Evolutionary conservation across 2,329 filamentous ascomycete species (phyloP).

Genomic region (Madurella fahalii): DNA sequence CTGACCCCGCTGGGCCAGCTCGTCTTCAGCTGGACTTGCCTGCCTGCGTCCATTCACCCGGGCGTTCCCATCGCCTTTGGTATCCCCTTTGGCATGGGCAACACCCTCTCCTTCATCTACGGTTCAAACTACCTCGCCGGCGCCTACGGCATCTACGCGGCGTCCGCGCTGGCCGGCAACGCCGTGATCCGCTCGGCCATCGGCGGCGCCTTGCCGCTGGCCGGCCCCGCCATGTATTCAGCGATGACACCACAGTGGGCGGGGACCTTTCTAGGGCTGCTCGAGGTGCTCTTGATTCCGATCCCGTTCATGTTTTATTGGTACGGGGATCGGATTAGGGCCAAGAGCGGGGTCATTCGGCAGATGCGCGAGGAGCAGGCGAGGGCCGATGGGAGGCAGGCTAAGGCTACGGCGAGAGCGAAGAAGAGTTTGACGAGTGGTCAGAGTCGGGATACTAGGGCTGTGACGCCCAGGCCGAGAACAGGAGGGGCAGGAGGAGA

Average conservation of each 20-base stretch:
- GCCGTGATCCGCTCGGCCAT: constrained; percentile 64
- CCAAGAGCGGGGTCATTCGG: constrained; percentile 42
- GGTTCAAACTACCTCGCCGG: constrained; percentile 70
- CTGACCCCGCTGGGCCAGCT: constrained; percentile 75
- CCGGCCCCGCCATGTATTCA: constrained; percentile 66
- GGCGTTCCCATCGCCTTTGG: constrained; percentile 70
- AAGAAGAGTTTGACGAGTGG: constrained; percentile 8
- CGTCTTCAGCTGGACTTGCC: constrained; percentile 83
- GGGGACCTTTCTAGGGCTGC: constrained; percentile 63
- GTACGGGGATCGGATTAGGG: constrained; percentile 47
- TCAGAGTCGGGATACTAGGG: background rate
- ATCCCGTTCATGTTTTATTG: constrained; percentile 71
- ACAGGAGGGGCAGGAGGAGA: background rate
- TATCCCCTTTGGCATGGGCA: constrained; percentile 71
- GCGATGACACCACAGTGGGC: constrained; percentile 68
- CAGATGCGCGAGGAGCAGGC: constrained; percentile 39
- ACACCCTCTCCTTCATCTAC: constrained; percentile 74
- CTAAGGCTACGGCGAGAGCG: constrained; percentile 22
- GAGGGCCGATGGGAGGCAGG: constrained; percentile 32
- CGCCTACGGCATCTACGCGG: constrained; percentile 72
- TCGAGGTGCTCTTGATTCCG: constrained; percentile 67
- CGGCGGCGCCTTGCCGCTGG: constrained; percentile 67
- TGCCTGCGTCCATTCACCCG: constrained; percentile 74
- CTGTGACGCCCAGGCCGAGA: background rate
- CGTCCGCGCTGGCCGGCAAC: constrained; percentile 72